Evolutionary conservation across 345 rosid genomes (phyloP).

Genomic region (Mercurialis annua): DNA sequence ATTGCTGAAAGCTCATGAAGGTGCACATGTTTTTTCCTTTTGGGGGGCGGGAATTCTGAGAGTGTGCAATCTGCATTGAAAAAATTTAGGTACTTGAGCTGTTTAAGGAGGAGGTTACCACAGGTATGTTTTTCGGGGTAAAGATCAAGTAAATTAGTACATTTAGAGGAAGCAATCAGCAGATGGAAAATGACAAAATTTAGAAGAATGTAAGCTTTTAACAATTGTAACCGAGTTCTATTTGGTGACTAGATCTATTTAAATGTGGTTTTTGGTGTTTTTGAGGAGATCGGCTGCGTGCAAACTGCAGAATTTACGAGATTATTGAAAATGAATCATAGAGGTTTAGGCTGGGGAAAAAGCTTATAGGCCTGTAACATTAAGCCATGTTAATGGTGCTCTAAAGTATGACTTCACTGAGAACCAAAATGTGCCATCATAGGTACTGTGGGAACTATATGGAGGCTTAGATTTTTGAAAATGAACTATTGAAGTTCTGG

Average conservation of each 20-base stretch:
- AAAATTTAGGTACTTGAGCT: neutral
- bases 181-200: neutral
- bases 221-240: neutral
- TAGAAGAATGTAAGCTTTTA: neutral
- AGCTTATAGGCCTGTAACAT: neutral
- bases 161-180: neutral
- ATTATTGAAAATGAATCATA: neutral
- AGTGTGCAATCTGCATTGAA: neutral
- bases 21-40: neutral
- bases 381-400: neutral
- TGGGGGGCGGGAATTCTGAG: neutral
- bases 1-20: neutral
- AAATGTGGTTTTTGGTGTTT: neutral
- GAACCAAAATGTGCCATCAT: neutral
- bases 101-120: neutral
- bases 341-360: neutral
- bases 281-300: neutral
- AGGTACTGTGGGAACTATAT: neutral
- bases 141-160: neutral
- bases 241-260: neutral
- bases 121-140: neutral
- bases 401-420: neutral
- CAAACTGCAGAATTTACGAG: neutral
- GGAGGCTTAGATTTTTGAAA: no score
- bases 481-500: no score